Conservation (phyloP, 495 filamentous ascomycete species). For the Chaetomium cochliodes region DNA sequence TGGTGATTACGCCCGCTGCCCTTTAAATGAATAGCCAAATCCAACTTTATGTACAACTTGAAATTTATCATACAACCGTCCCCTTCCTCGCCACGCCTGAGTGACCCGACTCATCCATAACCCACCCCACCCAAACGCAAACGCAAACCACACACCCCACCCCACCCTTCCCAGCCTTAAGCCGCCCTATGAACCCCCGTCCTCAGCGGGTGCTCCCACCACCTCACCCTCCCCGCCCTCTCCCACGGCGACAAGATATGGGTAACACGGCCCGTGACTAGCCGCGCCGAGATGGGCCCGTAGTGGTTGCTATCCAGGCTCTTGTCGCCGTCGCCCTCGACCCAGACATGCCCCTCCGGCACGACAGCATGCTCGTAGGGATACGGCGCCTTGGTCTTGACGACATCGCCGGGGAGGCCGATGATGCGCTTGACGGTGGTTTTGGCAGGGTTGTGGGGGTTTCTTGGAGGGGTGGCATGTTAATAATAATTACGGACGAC, state of each 20-base stretch:
- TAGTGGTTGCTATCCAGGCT: slow-evolving; percentile 74
- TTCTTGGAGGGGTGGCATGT: slow-evolving; percentile 43
- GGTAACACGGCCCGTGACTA: slow-evolving; percentile 63
- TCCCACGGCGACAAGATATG: slow-evolving; percentile 61
- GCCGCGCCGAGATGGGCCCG: slow-evolving; percentile 60
- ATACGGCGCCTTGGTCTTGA: slow-evolving; percentile 62
- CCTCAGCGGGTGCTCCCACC: slow-evolving; percentile 47
- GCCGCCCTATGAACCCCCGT: slow-evolving; percentile 19
- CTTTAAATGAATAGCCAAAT: neutral
- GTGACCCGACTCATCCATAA: neutral
- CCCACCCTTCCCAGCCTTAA: neutral
- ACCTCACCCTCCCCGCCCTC: slow-evolving; percentile 50
- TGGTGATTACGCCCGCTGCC: neutral
- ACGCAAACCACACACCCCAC: too few relatives aligned
- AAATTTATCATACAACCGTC: neutral
- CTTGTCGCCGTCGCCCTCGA: slow-evolving; percentile 67
- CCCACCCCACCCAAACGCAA: neutral
- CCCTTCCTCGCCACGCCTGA: neutral
- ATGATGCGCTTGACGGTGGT: slow-evolving; percentile 67
- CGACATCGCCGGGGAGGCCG: slow-evolving; percentile 65
- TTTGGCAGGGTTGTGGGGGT: slow-evolving; percentile 59
- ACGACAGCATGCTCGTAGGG: slow-evolving; percentile 56
- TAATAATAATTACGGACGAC: too few relatives aligned
- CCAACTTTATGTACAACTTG: neutral
- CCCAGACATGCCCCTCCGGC: slow-evolving; percentile 72